Percentiles rank a stretch among this genome's conserved stretches.
phyloP scores from a whole-genome alignment of 2,329 filamentous ascomycete species.

The Daldinia sp. region DNA sequence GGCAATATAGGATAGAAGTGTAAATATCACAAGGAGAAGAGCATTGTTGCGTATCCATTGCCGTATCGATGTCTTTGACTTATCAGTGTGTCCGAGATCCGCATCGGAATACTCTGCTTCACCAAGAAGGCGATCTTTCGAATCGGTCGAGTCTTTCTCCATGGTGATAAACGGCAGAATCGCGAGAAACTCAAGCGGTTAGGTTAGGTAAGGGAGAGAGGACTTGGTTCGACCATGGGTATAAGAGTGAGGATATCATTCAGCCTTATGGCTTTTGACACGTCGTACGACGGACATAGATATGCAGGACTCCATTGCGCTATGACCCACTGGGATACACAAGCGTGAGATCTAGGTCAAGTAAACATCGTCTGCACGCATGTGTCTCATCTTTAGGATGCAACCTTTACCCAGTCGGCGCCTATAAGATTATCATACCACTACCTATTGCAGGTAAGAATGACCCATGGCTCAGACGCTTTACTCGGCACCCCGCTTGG shows the following conservation, averaged over 20 bases:
- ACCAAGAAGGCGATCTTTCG: constrained; percentile 18
- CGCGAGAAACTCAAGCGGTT: background rate
- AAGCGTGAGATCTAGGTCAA: constrained; percentile 7
- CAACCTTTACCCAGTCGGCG: background rate
- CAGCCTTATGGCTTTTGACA: constrained; percentile 7
- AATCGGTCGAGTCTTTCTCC: constrained; percentile 23
- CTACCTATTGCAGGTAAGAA: constrained; percentile 11
- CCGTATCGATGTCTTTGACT: background rate
- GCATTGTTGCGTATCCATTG: constrained; percentile 15
- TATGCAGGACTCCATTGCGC: constrained; percentile 11
- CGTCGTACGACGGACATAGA: constrained; percentile 7
- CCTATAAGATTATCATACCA: constrained; percentile 9
- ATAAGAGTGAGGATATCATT: background rate
- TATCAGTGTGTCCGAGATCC: background rate
- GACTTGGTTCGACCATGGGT: background rate
- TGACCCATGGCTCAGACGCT: background rate
- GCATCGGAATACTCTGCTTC: constrained; percentile 3
- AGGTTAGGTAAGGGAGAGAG: background rate
- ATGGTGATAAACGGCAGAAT: background rate
- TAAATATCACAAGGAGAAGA: constrained; percentile 17
- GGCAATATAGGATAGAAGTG: constrained; percentile 25
- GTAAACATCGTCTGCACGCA: constrained; percentile 1
- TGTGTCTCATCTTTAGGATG: constrained; percentile 5
- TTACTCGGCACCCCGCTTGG: background rate
- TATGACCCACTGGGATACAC: constrained; percentile 1